Percentiles rank a stretch among this genome's conserved stretches.
Conservation (phyloP, 371 early-diverging fungal genomes). For the Entomophthora muscae region DNA sequence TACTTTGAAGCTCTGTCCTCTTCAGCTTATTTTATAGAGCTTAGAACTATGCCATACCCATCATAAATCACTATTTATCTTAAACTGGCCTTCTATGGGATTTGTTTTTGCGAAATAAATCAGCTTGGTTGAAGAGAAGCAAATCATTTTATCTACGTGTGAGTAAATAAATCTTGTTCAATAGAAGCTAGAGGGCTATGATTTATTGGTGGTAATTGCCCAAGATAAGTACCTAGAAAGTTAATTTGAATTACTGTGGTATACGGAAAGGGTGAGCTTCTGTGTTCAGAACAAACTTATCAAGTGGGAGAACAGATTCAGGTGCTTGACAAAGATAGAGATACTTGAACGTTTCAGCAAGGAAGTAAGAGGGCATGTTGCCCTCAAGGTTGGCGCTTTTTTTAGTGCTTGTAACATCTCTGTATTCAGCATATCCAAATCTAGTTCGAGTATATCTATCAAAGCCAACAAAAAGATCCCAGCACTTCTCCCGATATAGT, state of each 20-base stretch:
- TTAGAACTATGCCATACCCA: too few species aligned
- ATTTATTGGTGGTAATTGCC: too few species aligned
- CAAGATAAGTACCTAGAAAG: too few species aligned
- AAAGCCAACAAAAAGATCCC: conserved; percentile 15
- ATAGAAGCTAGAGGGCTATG: too few species aligned
- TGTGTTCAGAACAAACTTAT: conserved; percentile 69
- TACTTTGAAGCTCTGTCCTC: too few species aligned
- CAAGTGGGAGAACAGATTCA: conserved; percentile 19
- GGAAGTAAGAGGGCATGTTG: conserved; percentile 28
- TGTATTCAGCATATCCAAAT: neutral
- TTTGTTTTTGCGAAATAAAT: too few species aligned
- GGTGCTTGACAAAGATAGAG: conserved; percentile 63
- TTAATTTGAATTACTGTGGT: neutral
- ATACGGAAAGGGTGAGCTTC: conserved; percentile 68
- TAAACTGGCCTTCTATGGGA: too few species aligned
- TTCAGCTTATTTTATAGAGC: too few species aligned
- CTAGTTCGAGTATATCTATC: neutral
- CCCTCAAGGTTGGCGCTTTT: conserved; percentile 30
- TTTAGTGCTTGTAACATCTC: neutral
- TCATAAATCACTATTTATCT: too few species aligned
- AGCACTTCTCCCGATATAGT: conserved; percentile 53
- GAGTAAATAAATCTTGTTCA: too few species aligned
- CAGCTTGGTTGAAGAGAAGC: too few species aligned
- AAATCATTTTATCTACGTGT: too few species aligned
- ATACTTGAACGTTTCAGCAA: conserved; percentile 90